phyloP scores from a whole-genome alignment of 306 rosid genomes.

The Inga oerstediana region DNA sequence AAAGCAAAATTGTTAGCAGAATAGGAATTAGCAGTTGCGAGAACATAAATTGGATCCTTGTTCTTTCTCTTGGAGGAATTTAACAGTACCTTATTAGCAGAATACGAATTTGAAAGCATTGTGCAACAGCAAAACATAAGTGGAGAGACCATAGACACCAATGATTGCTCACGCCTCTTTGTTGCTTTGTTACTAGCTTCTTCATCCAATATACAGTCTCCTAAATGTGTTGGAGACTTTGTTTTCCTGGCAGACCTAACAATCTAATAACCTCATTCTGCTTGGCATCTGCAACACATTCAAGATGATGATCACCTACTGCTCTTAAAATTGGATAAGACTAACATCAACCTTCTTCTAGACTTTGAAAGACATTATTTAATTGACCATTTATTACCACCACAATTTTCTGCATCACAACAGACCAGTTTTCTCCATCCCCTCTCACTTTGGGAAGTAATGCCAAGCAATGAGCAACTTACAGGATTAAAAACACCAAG shows the following conservation, averaged over 20 bases:
- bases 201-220: too few relatives aligned
- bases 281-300: constrained; percentile 50
- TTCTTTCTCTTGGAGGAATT: neutral
- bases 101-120: too few relatives aligned
- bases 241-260: constrained; percentile 56
- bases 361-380: constrained; percentile 71
- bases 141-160: too few relatives aligned
- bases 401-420: constrained; percentile 70
- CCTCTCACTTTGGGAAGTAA: constrained; percentile 82
- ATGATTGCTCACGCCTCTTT: too few relatives aligned
- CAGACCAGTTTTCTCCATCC: constrained; percentile 80
- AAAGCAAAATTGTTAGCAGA: too few relatives aligned
- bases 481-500: constrained; percentile 55
- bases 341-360: constrained; percentile 68
- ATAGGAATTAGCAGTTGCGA: neutral
- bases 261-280: constrained; percentile 48
- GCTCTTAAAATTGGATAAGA: neutral
- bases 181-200: too few relatives aligned
- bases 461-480: constrained; percentile 75
- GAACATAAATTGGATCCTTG: constrained; percentile 20
- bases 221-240: constrained; percentile 50
- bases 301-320: constrained; percentile 29
- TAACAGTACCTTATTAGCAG: too few relatives aligned
- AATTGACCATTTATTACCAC: constrained; percentile 57
- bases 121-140: too few relatives aligned